phyloP scores from a whole-genome alignment of 345 rosid species.

The Abelmoschus esculentus region DNA sequence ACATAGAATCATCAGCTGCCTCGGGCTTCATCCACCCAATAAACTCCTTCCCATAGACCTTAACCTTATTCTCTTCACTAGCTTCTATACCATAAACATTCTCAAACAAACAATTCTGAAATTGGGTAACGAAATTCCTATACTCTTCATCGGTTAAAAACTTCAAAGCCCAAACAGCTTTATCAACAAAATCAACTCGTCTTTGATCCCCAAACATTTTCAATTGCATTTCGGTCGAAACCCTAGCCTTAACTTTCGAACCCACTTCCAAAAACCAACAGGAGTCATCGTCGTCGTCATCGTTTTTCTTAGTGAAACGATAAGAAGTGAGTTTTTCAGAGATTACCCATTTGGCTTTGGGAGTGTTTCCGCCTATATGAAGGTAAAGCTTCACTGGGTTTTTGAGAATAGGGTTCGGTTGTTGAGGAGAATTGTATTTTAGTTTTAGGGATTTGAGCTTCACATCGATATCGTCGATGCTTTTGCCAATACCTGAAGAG shows the following conservation, averaged over 20 bases:
- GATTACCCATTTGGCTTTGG: constrained; percentile 73
- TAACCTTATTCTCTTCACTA: constrained; percentile 58
- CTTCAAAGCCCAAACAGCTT: constrained; percentile 88
- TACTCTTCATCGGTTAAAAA: constrained; percentile 61
- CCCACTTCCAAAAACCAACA: constrained; percentile 73
- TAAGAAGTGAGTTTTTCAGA: constrained; percentile 59
- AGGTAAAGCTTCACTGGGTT: constrained; percentile 79
- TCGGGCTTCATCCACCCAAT: constrained; percentile 88
- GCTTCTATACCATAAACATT: constrained; percentile 66
- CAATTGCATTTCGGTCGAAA: constrained; percentile 73
- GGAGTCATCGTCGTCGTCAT: constrained; percentile 29
- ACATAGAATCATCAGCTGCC: constrained; percentile 80
- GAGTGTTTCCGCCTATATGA: constrained; percentile 78
- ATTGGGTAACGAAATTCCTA: constrained; percentile 54
- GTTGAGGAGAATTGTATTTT: constrained; percentile 29
- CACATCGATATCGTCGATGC: constrained; percentile 47
- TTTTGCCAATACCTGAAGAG: constrained; percentile 28
- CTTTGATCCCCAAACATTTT: constrained; percentile 85
- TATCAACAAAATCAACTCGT: constrained; percentile 68
- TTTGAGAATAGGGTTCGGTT: constrained; percentile 23
- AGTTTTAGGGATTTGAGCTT: constrained; percentile 55
- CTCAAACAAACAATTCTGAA: constrained; percentile 75
- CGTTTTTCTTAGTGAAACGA: constrained; percentile 35
- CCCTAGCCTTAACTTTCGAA: constrained; percentile 54
- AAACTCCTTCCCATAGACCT: constrained; percentile 84